These are phyloP conservation scores for Tubosaeta sp. DNA, from an alignment of 768 basidiomycete genomes.

Conservation along the genomic window DNA sequence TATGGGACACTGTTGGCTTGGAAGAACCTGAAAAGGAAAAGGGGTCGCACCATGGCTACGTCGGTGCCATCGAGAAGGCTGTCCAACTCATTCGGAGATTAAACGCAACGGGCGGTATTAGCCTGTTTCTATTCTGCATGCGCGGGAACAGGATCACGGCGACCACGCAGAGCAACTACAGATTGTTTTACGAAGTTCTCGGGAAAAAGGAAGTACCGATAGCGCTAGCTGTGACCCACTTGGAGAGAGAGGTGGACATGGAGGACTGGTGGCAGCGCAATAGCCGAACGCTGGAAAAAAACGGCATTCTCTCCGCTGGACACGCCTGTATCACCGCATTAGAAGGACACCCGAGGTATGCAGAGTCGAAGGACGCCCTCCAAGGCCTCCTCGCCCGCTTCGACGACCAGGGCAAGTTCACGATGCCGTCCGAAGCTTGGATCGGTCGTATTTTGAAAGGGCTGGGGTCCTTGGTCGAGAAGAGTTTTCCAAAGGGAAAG, in stretches of 20 bases:
- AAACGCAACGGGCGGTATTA: slow-evolving; percentile 31
- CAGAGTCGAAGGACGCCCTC: slow-evolving; percentile 28
- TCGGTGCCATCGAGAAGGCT: slow-evolving; percentile 29
- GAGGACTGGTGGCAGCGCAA: slow-evolving; percentile 33
- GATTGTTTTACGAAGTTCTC: slow-evolving; percentile 23
- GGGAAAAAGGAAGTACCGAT: slow-evolving; percentile 36
- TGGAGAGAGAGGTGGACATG: slow-evolving; percentile 33
- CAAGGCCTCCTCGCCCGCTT: slow-evolving; percentile 16
- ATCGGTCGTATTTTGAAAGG: slow-evolving; percentile 24
- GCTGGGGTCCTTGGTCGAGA: slow-evolving; percentile 17
- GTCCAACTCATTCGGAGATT: slow-evolving; percentile 33
- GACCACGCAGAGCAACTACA: slow-evolving; percentile 23
- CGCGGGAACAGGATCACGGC: slow-evolving; percentile 34
- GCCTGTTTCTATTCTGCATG: slow-evolving; percentile 39
- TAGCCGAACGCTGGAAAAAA: slow-evolving; percentile 13
- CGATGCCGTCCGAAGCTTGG: slow-evolving; percentile 28
- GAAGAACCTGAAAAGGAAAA: slow-evolving; percentile 25
- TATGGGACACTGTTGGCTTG: slow-evolving; percentile 34
- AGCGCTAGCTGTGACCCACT: slow-evolving; percentile 36
- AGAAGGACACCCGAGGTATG: slow-evolving; percentile 22
- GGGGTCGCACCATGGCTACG: slow-evolving; percentile 14
- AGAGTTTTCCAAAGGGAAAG: slow-evolving; percentile 19
- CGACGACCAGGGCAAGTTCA: slow-evolving; percentile 26
- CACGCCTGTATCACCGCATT: slow-evolving; percentile 33
- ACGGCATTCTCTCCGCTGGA: slow-evolving; percentile 21